Evolutionary conservation across 2,329 filamentous ascomycete species (phyloP).

Genomic region (Hymenoscyphus linearis): DNA sequence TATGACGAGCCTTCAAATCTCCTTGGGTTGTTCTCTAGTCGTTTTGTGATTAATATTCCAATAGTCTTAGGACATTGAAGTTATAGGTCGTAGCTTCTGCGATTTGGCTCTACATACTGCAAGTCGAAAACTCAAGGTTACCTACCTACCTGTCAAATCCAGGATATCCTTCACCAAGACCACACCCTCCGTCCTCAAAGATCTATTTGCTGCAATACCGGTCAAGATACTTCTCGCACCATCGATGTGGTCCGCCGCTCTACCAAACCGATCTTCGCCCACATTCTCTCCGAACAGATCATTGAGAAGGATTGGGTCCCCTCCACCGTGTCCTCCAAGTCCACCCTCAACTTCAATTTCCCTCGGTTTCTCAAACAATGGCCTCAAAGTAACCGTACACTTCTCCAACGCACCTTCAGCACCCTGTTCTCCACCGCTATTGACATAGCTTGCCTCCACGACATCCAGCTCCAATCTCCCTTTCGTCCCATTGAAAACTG

Average conservation of each 20-base stretch:
- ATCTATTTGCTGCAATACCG: slow-evolving; percentile 54
- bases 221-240: slow-evolving; percentile 55
- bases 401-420: slow-evolving; percentile 48
- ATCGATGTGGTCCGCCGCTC: slow-evolving; percentile 54
- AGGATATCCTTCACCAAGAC: slow-evolving; percentile 45
- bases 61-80: background rate
- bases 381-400: slow-evolving; percentile 44
- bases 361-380: slow-evolving; percentile 50
- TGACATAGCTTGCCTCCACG: slow-evolving; percentile 57
- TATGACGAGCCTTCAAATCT: too few species aligned
- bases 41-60: too few species aligned
- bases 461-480: slow-evolving; percentile 57
- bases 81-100: too few species aligned
- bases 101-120: background rate
- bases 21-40: too few species aligned
- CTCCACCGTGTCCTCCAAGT: slow-evolving; percentile 54
- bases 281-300: slow-evolving; percentile 52
- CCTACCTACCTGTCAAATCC: slow-evolving; percentile 7
- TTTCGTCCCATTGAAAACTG: slow-evolving; percentile 52
- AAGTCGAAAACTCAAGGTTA: background rate
- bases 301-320: slow-evolving; percentile 50
- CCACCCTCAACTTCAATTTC: slow-evolving; percentile 49
- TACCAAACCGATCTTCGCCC: slow-evolving; percentile 43
- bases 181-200: slow-evolving; percentile 51
- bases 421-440: slow-evolving; percentile 53